Evolutionary conservation across 1,139 yeast genomes (phyloP), one percentile per base, ranked within the genome.

Genomic region (Debaryomyces psychrophilus): DNA sequence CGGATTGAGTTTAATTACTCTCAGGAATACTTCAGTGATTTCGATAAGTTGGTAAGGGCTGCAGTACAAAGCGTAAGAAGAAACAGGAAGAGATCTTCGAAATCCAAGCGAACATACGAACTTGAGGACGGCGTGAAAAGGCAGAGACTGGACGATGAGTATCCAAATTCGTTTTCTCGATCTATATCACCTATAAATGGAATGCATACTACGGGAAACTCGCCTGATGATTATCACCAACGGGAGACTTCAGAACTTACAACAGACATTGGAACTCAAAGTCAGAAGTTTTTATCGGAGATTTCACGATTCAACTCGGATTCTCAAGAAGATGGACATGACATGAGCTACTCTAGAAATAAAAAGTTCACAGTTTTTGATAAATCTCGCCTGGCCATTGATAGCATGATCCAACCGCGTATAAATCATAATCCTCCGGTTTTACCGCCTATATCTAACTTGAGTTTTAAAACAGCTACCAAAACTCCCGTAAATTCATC

Each of bases 31-130:
- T 68, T 82, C 31, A 68, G 73, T 1, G 98, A 92, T 55, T 92
- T 93, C 62, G 96, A 90, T 63, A 87, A 86, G 62, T 76, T 93
- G 37, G 97, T 93, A 0, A 73, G 97, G 28, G 96, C 97, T 2
- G 98, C 97, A 0, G 86, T 93, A 23, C 99, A 93, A 52, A 72
- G 78, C 50, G 81, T 73, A 2, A 53, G 81, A 40, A 57, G 81
- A 43, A 76, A 76, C 52, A 56, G 81, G 18, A 76, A 76, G 50
- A 51, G 81, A 46, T 67, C 73, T 14, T 63, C 71, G 28, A 69
- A 73, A 49, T 53, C 74, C 0, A 61, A 59, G 38, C 50, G 56
- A 31, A 20, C 31, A 8, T 14, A 22, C 15, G 37, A 31, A 35
- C 39, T 41, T 5, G 28, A 37, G 9, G 34, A 39, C 17, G 46